Conservation (phyloP, 1,139 yeast species). For the Dujonia santamariae region DNA sequence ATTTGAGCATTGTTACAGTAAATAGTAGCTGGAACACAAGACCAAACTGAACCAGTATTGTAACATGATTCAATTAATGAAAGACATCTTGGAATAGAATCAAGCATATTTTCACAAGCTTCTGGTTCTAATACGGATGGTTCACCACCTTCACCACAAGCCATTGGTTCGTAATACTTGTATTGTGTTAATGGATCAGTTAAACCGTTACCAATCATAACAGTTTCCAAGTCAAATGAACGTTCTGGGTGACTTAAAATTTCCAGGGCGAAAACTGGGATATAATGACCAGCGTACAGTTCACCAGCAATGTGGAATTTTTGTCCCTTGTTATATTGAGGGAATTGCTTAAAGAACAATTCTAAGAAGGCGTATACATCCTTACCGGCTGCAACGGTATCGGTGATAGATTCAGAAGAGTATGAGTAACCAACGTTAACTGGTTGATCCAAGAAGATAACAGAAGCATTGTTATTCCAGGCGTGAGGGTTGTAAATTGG, state of each 20-base stretch:
- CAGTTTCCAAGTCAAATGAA: constrained; percentile 79
- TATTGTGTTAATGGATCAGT: constrained; percentile 91
- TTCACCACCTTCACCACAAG: constrained; percentile 92
- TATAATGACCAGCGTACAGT: constrained; percentile 98
- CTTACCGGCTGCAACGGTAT: constrained; percentile 85
- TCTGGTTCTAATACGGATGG: constrained; percentile 76
- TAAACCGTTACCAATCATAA: constrained; percentile 92
- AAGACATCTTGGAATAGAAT: constrained; percentile 76
- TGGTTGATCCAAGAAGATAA: constrained; percentile 47
- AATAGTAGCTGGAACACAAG: constrained; percentile 91
- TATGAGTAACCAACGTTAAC: constrained; percentile 75
- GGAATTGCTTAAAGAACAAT: constrained; percentile 88
- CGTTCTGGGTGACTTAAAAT: constrained; percentile 76
- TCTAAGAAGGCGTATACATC: constrained; percentile 92
- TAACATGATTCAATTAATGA: constrained; percentile 80
- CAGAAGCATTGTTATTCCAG: constrained; percentile 46
- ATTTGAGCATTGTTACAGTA: constrained; percentile 87
- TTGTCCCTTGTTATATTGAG: constrained; percentile 65
- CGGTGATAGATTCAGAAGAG: constrained; percentile 58
- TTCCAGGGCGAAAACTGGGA: constrained; percentile 89
- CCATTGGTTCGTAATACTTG: constrained; percentile 92
- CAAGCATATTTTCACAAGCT: constrained; percentile 75
- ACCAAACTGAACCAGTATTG: constrained; percentile 71
- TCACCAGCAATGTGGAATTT: constrained; percentile 95
- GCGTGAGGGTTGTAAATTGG: constrained; percentile 39